Evolutionary conservation across 2,329 filamentous ascomycete species (phyloP), one percentile per base, ranked within the genome.

Genomic region (Didymella keratinophila): DNA sequence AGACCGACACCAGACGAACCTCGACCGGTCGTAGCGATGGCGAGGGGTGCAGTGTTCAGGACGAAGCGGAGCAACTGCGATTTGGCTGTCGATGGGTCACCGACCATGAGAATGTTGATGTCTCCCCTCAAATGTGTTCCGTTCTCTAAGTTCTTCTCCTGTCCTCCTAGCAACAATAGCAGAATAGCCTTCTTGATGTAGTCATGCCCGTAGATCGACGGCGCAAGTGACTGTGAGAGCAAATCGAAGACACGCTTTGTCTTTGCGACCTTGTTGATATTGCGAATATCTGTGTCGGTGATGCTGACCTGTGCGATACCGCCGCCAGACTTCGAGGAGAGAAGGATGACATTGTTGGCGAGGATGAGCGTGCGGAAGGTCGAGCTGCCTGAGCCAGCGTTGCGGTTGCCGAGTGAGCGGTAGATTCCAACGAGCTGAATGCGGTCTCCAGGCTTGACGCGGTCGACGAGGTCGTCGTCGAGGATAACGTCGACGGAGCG

Each of bases 91-190:
- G 95, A 99, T 3, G 95, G 95, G 77, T 99, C 95, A 80, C 95
- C 95, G 42, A 99, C 94, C 95, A 99, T 98, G 49, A 99, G 84
- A 66, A 99, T 97, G 76, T 99, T 99, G 80, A 99, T 98, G 73
- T 99, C 95, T 81, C 95, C 95, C 84, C 95, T 90, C 75, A 99
- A 80, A 85, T 99, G 95, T 1, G 95, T 98, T 58, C 95, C 95
- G 69, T 99, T 99, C 63, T 98, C 95, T 56, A 99, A 79, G 71
- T 99, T 99, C 84, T 99, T 99, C 82, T 99, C 95, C 85, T 96
- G 93, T 58, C 95, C 95, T 71, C 95, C 91, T 14, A 99, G 82
- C 27, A 99, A 84, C 91, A 98, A 96, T 47, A 99, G 86, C 30
- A 99, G 80, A 65, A 99, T 96, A 0, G 95, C 95, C 78, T 96